phyloP scores from a whole-genome alignment of 345 rosid species.

The Schrenkiella parvula region DNA sequence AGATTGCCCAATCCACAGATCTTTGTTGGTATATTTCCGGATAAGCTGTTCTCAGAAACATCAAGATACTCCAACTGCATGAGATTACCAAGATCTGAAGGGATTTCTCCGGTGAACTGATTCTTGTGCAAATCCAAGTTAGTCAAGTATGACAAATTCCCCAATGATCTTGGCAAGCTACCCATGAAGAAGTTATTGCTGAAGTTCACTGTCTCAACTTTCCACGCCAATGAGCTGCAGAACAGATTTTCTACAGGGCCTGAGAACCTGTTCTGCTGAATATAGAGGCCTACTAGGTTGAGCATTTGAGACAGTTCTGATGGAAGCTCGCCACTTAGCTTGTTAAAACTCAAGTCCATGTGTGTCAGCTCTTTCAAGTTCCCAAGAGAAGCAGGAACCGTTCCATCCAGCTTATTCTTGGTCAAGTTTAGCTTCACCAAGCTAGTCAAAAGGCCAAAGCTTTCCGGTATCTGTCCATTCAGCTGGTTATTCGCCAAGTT shows the following conservation, averaged over 20 bases:
- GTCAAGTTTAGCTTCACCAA: slow-evolving; percentile 85
- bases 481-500: slow-evolving; percentile 72
- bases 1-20: slow-evolving; percentile 51
- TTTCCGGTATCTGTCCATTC: slow-evolving; percentile 60
- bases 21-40: slow-evolving; percentile 58
- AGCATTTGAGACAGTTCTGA: slow-evolving; percentile 47
- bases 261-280: slow-evolving; percentile 61
- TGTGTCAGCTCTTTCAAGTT: slow-evolving; percentile 66
- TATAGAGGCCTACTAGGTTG: slow-evolving; percentile 70
- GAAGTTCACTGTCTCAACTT: slow-evolving; percentile 60
- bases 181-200: slow-evolving; percentile 57
- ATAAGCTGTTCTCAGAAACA: slow-evolving; percentile 52
- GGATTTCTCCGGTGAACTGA: slow-evolving; percentile 58
- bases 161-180: slow-evolving; percentile 51
- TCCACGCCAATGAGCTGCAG: slow-evolving; percentile 51
- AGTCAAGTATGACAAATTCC: slow-evolving; percentile 62
- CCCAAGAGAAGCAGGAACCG: slow-evolving; percentile 61
- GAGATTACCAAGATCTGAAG: slow-evolving; percentile 53
- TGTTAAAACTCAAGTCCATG: slow-evolving; percentile 72
- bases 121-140: slow-evolving; percentile 61
- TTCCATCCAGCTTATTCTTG: slow-evolving; percentile 51
- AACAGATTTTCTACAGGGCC: slow-evolving; percentile 46
- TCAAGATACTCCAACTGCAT: slow-evolving; percentile 65
- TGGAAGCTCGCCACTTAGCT: slow-evolving; percentile 62
- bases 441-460: slow-evolving; percentile 52